phyloP scores from a whole-genome alignment of 306 rosid genomes.

The Ormosia semicastrata region DNA sequence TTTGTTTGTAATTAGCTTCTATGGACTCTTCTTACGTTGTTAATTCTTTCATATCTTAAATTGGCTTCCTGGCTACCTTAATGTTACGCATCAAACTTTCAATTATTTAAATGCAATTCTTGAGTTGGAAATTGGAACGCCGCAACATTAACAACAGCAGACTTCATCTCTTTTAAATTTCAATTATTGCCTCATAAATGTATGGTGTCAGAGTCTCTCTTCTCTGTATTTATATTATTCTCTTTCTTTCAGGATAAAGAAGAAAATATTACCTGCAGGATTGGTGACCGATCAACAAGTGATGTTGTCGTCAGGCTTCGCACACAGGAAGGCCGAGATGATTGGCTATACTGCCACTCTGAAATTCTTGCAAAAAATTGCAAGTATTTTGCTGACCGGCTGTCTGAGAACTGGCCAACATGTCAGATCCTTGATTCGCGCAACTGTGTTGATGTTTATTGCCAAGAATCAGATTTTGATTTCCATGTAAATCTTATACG shows the following conservation, averaged over 20 bases:
- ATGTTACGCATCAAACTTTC: neutral
- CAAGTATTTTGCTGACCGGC: constrained; percentile 79
- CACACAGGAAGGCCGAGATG: constrained; percentile 79
- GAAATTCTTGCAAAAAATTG: constrained; percentile 51
- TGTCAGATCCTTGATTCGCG: constrained; percentile 91
- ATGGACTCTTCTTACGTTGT: neutral
- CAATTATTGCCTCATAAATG: neutral
- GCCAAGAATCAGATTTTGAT: constrained; percentile 77
- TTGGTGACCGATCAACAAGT: constrained; percentile 76
- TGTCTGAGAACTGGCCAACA: constrained; percentile 94
- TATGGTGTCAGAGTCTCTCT: neutral
- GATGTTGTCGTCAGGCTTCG: constrained; percentile 97
- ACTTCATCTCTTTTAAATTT: neutral
- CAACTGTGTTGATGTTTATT: constrained; percentile 80
- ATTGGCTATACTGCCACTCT: constrained; percentile 85
- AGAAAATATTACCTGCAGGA: constrained; percentile 32
- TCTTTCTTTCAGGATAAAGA: constrained; percentile 57
- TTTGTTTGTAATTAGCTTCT: neutral
- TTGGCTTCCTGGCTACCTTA: neutral
- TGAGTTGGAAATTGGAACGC: neutral
- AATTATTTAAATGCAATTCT: neutral
- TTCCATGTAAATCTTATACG: constrained; percentile 74
- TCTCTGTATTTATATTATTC: neutral
- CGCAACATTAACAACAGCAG: neutral
- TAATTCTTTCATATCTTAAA: neutral